phyloP scores from a whole-genome alignment of 139 green algal species.

The Haematococcus sp. region DNA sequence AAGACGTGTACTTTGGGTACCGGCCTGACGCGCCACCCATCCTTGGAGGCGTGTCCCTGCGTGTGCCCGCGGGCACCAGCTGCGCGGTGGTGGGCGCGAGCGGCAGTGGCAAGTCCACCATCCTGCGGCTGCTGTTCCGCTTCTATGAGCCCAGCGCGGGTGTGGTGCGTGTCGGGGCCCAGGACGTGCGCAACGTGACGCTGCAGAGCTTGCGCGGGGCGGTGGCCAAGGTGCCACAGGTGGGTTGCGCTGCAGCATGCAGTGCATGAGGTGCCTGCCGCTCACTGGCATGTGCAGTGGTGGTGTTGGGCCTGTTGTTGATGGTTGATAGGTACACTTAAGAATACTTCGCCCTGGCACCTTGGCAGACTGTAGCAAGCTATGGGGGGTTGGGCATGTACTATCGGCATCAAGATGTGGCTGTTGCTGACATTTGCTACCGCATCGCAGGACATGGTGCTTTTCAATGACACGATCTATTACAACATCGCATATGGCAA shows the following conservation, averaged over 20 bases:
- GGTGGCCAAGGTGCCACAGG: constrained; percentile 66
- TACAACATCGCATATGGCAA: constrained; percentile 90
- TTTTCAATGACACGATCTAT: constrained; percentile 96
- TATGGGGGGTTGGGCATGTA: too few species aligned
- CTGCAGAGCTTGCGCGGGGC: constrained; percentile 51
- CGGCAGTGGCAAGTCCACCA: constrained; percentile 78
- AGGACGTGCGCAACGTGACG: constrained; percentile 58
- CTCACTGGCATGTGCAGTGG: neutral
- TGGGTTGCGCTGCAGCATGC: neutral
- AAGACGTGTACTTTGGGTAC: constrained; percentile 74
- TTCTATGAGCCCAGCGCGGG: constrained; percentile 54
- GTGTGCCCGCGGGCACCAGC: constrained; percentile 64
- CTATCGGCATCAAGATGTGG: too few species aligned
- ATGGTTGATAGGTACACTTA: too few species aligned
- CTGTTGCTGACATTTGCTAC: too few species aligned
- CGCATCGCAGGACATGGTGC: constrained; percentile 92
- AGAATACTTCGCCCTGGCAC: too few species aligned
- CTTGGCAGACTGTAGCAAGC: too few species aligned
- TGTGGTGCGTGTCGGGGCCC: constrained; percentile 56
- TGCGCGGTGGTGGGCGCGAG: constrained; percentile 87
- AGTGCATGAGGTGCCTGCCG: neutral
- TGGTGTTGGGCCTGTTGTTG: too few species aligned
- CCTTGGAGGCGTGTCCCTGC: constrained; percentile 36
- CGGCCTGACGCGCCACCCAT: constrained; percentile 52
- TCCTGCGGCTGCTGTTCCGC: constrained; percentile 69